Conservation (phyloP, 768 basidiomycete species). For the Leccinellum albellum region DNA sequence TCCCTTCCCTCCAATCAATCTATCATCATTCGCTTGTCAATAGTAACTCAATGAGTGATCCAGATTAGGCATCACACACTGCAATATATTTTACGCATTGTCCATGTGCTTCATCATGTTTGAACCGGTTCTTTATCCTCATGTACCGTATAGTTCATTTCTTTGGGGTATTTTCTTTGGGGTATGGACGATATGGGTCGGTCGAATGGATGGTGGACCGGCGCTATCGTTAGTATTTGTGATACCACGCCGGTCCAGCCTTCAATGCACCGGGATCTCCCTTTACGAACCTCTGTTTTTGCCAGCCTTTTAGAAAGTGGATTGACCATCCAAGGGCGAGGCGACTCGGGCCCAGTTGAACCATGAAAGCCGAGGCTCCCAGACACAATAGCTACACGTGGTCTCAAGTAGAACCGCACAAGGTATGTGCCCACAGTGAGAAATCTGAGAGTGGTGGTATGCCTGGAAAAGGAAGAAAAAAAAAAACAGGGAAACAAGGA, state of each 20-base stretch:
- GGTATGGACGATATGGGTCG: too few relatives aligned
- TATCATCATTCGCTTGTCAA: too few relatives aligned
- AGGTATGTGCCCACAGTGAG: not conserved
- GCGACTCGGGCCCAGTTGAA: not conserved
- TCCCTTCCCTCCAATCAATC: too few relatives aligned
- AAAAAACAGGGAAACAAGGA: too few relatives aligned
- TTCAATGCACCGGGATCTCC: not conserved
- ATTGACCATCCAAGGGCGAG: not conserved
- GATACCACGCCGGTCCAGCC: not conserved
- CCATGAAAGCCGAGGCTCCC: not conserved
- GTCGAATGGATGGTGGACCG: too few relatives aligned
- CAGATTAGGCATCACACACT: too few relatives aligned
- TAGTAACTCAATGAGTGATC: too few relatives aligned
- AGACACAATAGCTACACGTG: not conserved
- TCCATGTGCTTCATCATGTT: not conserved
- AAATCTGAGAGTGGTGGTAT: not conserved
- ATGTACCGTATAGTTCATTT: too few relatives aligned
- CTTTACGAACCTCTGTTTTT: not conserved
- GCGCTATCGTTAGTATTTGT: not conserved
- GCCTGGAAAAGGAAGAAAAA: not conserved
- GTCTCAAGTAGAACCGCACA: not conserved
- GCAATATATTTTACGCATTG: not conserved
- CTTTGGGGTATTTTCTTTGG: too few relatives aligned
- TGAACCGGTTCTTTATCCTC: not conserved
- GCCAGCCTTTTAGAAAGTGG: not conserved